These are phyloP conservation scores for Tylopilus intermedius DNA, from an alignment of 768 basidiomycete species.

Conservation along the genomic window DNA sequence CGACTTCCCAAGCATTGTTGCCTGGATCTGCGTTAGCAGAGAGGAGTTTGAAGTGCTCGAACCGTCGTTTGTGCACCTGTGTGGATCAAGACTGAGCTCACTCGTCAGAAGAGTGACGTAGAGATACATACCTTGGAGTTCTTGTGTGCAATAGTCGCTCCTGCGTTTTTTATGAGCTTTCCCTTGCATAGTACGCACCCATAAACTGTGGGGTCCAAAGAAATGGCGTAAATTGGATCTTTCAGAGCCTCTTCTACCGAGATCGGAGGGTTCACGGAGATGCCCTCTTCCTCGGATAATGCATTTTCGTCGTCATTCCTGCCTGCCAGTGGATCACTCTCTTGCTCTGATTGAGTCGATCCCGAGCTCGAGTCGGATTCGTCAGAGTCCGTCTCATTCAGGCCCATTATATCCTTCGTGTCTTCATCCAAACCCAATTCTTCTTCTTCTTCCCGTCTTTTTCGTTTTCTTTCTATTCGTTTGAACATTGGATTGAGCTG, in stretches of 20 bases:
- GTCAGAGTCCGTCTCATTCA: conserved; percentile 73
- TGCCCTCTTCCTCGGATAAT: conserved; percentile 22
- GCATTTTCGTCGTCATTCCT: conserved; percentile 25
- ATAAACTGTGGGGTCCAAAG: conserved; percentile 49
- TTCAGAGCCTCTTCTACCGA: conserved; percentile 55
- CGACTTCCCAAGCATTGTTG: conserved; percentile 44
- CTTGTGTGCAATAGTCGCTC: conserved; percentile 54
- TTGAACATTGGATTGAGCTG: conserved; percentile 58
- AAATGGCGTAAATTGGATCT: conserved; percentile 60
- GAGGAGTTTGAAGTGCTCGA: conserved; percentile 44
- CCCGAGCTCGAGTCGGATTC: conserved; percentile 37
- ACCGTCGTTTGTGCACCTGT: conserved; percentile 62
- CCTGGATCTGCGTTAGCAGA: conserved; percentile 38
- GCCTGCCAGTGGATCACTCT: conserved; percentile 18
- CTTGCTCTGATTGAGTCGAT: conserved; percentile 10
- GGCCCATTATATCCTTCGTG: conserved; percentile 57
- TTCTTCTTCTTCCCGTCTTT: conserved; percentile 59
- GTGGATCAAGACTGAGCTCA: conserved; percentile 1
- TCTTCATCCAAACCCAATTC: conserved; percentile 60
- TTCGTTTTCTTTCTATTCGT: conserved; percentile 62
- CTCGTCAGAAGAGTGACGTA: neutral
- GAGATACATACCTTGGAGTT: conserved; percentile 54
- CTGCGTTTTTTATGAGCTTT: conserved; percentile 58
- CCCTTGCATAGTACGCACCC: conserved; percentile 68
- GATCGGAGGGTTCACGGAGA: conserved; percentile 39